Base-by-base conservation (phyloP, 2,329 filamentous ascomycete species). In the Hymenoscyphus linearis region DNA sequence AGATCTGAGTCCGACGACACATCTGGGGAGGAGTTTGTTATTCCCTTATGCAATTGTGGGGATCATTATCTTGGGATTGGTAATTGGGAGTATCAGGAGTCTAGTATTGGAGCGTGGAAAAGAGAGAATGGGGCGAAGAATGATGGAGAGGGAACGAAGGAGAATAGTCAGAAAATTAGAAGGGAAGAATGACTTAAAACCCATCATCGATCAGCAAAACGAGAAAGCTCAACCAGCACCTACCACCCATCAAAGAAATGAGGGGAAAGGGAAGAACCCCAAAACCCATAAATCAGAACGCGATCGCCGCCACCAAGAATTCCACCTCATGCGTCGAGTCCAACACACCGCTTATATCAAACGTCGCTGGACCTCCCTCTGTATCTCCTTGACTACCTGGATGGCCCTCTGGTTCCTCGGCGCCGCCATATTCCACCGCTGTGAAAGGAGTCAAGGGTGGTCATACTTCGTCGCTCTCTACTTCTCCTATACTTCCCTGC, bases 31-130 rank as follows among this genome's bases (percentile, higher is more conserved):
- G 47, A 88, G 85, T 0, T 78, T 97, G 2, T 78, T 96, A 34
- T 87, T 96, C 58, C 93, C 93, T 0, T 97, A 90, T 67, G 87
- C 92, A 0, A 84, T 96, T 0, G 80, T 92, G 6, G 93, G 93
- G 2, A 88, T 95, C 60, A 89, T 95, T 63, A 92, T 89, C 67
- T 80, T 96, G 1, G 90, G 90, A 84, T 79, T 96, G 26, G 88
- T 96, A 60, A 87, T 96, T 26, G 86, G 86, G 22, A 91, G 88
- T 44, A 91, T 96, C 64, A 84, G 90, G 36, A 89, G 79, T 62
- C 76, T 87, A 44, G 80, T 84, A 1, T 74, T 87, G 0, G 84
- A 87, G 58, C 80, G 83, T 35, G 84, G 82, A 1, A 79, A 79
- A 59, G 76, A 75, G 3, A 78, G 80, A 18, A 74, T 87, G 3